Percentiles rank a stretch among this genome's conserved stretches.
These are phyloP conservation scores for Melaleuca alternifolia DNA, from an alignment of 345 rosid genomes.

Conservation along the genomic window DNA sequence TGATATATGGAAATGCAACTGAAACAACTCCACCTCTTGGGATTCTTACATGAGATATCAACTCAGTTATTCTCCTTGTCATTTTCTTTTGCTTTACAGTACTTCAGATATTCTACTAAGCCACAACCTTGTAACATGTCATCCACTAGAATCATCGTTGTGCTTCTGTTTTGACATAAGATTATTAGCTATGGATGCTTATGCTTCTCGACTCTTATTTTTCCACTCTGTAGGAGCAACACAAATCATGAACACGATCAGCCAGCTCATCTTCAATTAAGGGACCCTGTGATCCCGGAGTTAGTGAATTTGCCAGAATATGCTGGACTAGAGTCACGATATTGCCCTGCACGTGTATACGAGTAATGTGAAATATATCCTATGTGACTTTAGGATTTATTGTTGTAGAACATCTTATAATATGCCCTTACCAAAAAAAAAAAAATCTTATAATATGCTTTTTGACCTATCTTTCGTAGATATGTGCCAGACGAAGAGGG, in stretches of 20 bases:
- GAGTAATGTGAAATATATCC: constrained; percentile 36
- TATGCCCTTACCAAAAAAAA: too few relatives aligned
- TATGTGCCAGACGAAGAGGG: constrained; percentile 64
- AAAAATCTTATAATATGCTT: background rate
- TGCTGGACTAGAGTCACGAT: constrained; percentile 83
- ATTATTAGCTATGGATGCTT: background rate
- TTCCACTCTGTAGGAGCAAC: constrained; percentile 55
- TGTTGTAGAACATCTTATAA: background rate
- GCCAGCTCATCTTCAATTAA: constrained; percentile 76
- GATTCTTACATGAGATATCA: background rate
- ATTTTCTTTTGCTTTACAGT: background rate
- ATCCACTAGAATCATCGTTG: background rate
- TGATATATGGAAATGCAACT: background rate
- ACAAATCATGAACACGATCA: constrained; percentile 96
- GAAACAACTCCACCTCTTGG: background rate
- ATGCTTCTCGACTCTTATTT: background rate
- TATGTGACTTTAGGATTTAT: background rate
- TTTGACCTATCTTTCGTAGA: constrained; percentile 20
- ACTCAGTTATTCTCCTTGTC: background rate
- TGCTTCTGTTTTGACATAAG: background rate
- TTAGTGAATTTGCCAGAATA: constrained; percentile 68
- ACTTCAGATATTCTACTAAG: background rate
- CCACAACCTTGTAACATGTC: background rate
- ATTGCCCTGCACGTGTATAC: constrained; percentile 94
- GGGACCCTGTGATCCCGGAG: constrained; percentile 59